Evolutionary conservation across 352 stramenopile species (phyloP), one percentile per base, ranked within the genome.

Genomic region (Pilasporangium apinafurcum): DNA sequence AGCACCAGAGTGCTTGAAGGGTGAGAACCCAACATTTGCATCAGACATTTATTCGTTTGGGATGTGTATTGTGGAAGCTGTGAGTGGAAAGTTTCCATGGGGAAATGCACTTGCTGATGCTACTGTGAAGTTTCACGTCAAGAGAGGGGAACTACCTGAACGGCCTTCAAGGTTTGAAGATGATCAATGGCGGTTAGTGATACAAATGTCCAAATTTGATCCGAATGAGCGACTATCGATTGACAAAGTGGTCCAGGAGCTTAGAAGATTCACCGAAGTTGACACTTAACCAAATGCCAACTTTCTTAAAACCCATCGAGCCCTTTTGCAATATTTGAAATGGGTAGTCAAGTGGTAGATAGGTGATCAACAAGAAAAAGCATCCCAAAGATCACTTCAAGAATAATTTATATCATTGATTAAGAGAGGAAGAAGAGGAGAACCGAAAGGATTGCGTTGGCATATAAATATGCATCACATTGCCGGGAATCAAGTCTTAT

Each of bases 31-130:
- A 25, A 45, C 51, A 4, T 34, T 49, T 12, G 44, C 39, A 10
- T 49, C 56, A 1, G 56, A 65, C 8, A n/a, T 65, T 8, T 65
- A 60, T 32, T 48, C 45, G 7, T 51, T 60, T 29, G 56, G 38
- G 5, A 56, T 65, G 56, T 29, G 39, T n/a, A 52, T 65, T 13
- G 21, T 60, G 5, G 51, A 65, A 33, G 35, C 47, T 1, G n/a
- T 57, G 24, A 57, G 20, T 3, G 37, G 34, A 7, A n/a, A 39
- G 16, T 25, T 44, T 8, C 56, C 51, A 10, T 65, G 44, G 33
- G 44, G 21, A 9, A 2, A 9, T 7, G 13, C 14, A 16, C 28
- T 17, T 3, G 1, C 25, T 6, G 41, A 48, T 12, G 29, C n/a
- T 14, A 16, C 30, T 9, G 41, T 59, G 37, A 27, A 21, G 8